Conservation (phyloP, 2,329 filamentous ascomycete genomes). For the Eutypa lata region DNA sequence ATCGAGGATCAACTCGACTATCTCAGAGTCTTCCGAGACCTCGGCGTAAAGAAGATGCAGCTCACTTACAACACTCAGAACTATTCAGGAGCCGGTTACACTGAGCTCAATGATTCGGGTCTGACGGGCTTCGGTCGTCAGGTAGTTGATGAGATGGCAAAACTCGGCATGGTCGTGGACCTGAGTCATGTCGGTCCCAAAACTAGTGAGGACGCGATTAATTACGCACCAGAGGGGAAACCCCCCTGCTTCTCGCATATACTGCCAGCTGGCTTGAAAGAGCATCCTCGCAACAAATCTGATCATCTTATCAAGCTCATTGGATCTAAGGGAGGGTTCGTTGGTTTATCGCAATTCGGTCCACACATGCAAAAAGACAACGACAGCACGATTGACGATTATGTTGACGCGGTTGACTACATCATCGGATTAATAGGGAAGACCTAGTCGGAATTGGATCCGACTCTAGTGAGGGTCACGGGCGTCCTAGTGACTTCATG, state of each 20-base stretch:
- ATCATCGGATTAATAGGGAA: constrained; percentile 33
- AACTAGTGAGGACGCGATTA: constrained; percentile 32
- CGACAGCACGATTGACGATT: constrained; percentile 39
- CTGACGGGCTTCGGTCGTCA: constrained; percentile 27
- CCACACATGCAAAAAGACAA: constrained; percentile 37
- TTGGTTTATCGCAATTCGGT: constrained; percentile 36
- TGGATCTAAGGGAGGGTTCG: constrained; percentile 33
- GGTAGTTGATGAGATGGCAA: constrained; percentile 20
- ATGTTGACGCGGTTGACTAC: constrained; percentile 36
- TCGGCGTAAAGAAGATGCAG: constrained; percentile 40
- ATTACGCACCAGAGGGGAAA: constrained; percentile 31
- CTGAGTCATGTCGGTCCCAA: constrained; percentile 33
- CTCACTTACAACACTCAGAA: constrained; percentile 41
- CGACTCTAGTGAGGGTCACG: constrained; percentile 36
- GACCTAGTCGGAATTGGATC: constrained; percentile 35
- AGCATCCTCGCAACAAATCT: constrained; percentile 36
- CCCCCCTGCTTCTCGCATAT: constrained; percentile 39
- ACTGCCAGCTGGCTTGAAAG: constrained; percentile 30
- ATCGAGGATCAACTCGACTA: constrained; percentile 37
- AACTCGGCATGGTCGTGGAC: constrained; percentile 32
- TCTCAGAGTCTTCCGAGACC: constrained; percentile 35
- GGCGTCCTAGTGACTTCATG: constrained; percentile 35
- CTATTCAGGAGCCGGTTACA: constrained; percentile 38
- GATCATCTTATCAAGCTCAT: constrained; percentile 33
- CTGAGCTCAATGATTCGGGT: constrained; percentile 32